A percentile compares a stretch with the other conserved stretches of the same genome.
phyloP scores from a whole-genome alignment of 805 yeast species.

The Hanseniaspora clermontiae region DNA sequence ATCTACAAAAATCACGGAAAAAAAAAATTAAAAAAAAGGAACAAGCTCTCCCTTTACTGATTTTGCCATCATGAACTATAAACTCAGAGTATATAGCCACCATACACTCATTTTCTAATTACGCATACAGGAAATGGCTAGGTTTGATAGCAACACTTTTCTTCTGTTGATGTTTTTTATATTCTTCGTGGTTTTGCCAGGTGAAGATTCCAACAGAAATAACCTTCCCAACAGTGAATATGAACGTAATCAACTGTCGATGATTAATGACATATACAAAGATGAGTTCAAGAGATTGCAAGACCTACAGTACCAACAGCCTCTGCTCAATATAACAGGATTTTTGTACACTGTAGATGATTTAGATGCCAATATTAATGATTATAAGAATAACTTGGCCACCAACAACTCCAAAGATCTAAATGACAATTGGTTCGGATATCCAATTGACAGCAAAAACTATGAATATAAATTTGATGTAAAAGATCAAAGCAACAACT shows the following conservation, averaged over 20 bases:
- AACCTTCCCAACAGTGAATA: background rate
- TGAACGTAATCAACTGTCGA: background rate
- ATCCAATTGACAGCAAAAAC: slow-evolving; percentile 2
- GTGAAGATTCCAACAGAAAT: background rate
- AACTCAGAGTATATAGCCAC: background rate
- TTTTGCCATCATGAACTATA: background rate
- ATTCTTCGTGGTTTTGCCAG: slow-evolving; percentile 8
- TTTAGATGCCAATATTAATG: background rate
- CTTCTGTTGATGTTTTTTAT: slow-evolving; percentile 6
- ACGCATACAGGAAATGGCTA: background rate
- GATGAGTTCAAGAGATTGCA: background rate
- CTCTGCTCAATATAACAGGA: slow-evolving; percentile 7
- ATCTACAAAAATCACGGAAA: background rate
- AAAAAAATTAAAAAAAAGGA: no score
- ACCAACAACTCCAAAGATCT: background rate
- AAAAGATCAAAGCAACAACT: background rate
- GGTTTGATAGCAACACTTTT: slow-evolving; percentile 7
- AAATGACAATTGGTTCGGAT: slow-evolving; percentile 6
- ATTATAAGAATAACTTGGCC: background rate
- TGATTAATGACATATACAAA: background rate
- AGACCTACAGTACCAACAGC: background rate
- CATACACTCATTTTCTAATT: background rate
- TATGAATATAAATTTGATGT: slow-evolving; percentile 7
- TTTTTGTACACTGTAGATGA: slow-evolving; percentile 9
- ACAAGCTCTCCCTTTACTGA: background rate